Conservation (phyloP, 495 filamentous ascomycete genomes). For the Penicillium waksmanii region DNA sequence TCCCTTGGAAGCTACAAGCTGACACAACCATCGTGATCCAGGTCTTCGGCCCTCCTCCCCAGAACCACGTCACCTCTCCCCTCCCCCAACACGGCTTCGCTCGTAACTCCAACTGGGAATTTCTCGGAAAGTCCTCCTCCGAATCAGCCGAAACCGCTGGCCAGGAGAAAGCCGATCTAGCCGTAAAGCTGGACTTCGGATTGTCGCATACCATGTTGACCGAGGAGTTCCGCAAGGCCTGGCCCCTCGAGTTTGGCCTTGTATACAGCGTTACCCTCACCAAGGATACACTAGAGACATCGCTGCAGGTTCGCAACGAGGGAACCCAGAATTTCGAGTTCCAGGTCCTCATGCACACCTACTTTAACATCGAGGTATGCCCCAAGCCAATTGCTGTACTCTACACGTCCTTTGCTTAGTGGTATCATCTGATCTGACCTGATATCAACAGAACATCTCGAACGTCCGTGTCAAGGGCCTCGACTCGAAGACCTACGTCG, state of each 20-base stretch:
- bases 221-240: constrained; percentile 63
- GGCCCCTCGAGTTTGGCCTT: constrained; percentile 84
- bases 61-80: constrained; percentile 67
- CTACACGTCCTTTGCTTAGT: constrained; percentile 1
- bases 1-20: constrained; percentile 11
- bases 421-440: background rate
- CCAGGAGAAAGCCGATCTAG: constrained; percentile 57
- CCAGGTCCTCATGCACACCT: constrained; percentile 90
- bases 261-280: constrained; percentile 91
- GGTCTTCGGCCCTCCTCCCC: constrained; percentile 86
- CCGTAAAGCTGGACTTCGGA: constrained; percentile 93
- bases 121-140: constrained; percentile 66
- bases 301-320: constrained; percentile 81
- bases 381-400: constrained; percentile 12
- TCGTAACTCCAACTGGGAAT: constrained; percentile 73
- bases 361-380: constrained; percentile 76
- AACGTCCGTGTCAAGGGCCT: constrained; percentile 71
- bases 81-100: constrained; percentile 98
- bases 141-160: constrained; percentile 64
- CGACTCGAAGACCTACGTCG: constrained; percentile 70
- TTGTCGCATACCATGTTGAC: constrained; percentile 72
- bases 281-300: constrained; percentile 74
- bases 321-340: constrained; percentile 82
- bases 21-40: constrained; percentile 36
- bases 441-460: constrained; percentile 67